phyloP scores from a whole-genome alignment of 2,329 filamentous ascomycete species.

The Polytolypa hystricis region DNA sequence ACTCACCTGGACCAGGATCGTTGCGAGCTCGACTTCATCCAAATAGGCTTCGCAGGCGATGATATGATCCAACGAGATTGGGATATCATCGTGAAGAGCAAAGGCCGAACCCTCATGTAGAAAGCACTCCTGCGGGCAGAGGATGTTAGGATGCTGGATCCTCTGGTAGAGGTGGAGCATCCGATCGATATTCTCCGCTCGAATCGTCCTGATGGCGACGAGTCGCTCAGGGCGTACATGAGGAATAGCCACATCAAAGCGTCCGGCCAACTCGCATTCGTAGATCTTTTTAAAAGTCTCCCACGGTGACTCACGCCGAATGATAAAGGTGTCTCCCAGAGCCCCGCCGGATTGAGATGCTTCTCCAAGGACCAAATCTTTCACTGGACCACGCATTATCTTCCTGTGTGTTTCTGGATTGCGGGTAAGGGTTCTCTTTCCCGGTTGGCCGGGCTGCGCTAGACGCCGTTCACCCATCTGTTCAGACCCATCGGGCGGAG shows the following conservation, averaged over 20 bases:
- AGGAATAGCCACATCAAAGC: conserved; percentile 9
- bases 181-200: conserved; percentile 7
- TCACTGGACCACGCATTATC: background rate
- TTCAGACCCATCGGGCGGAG: background rate
- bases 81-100: conserved; percentile 9
- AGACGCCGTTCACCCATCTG: background rate
- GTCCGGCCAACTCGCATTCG: conserved; percentile 13
- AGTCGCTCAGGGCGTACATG: conserved; percentile 4
- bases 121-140: conserved; percentile 7
- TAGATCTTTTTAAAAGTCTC: conserved; percentile 16
- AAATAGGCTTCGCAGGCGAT: conserved; percentile 12
- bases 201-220: conserved; percentile 10
- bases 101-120: conserved; percentile 7
- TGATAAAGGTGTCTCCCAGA: background rate
- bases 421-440: conserved; percentile 2
- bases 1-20: conserved; percentile 15
- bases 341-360: background rate
- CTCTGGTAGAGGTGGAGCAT: conserved; percentile 6
- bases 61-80: conserved; percentile 12
- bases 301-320: conserved; percentile 13
- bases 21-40: conserved; percentile 12
- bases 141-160: conserved; percentile 10
- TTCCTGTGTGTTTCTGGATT: conserved; percentile 2
- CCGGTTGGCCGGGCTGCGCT: background rate
- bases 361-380: conserved; percentile 1